phyloP scores from a whole-genome alignment of 2,329 filamentous ascomycete species.

The Alternaria dauci region DNA sequence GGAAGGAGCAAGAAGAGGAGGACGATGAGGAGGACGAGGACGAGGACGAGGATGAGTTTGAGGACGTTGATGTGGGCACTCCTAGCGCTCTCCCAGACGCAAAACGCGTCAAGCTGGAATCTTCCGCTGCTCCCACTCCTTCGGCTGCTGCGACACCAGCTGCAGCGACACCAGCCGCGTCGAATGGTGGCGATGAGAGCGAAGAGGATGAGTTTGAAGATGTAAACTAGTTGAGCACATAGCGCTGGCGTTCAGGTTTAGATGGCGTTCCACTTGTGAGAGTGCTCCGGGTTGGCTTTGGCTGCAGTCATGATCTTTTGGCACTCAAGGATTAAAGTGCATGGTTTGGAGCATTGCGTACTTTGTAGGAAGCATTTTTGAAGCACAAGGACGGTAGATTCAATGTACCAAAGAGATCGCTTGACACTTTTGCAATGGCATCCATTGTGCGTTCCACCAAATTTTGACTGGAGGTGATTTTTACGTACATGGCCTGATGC shows the following conservation, averaged over 20 bases:
- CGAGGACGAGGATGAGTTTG: constrained; percentile 22
- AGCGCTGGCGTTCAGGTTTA: constrained; percentile 19
- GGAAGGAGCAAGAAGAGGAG: constrained; percentile 54
- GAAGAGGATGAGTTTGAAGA: constrained; percentile 59
- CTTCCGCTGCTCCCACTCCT: constrained; percentile 49
- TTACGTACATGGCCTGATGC: not conserved
- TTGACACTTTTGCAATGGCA: not conserved
- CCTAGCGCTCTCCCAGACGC: constrained; percentile 50
- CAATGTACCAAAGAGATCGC: not conserved
- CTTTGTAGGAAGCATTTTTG: not conserved
- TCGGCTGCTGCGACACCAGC: constrained; percentile 45
- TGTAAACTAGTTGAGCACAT: constrained; percentile 43
- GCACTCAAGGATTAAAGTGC: not conserved
- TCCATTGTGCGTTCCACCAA: not conserved
- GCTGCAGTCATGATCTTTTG: not conserved
- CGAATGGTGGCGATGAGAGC: constrained; percentile 57
- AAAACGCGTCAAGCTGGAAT: constrained; percentile 70
- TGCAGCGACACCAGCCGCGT: constrained; percentile 50
- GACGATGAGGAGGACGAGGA: constrained; percentile 41
- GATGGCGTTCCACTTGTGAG: not conserved
- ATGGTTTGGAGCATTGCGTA: not conserved
- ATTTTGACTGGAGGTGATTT: not conserved
- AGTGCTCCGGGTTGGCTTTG: not conserved
- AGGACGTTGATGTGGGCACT: constrained; percentile 47
- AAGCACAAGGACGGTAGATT: not conserved